A percentile compares a stretch with the other conserved stretches of the same genome.
Conservation (phyloP, 139 green algal genomes). For the Protoeuglena noctilucae region DNA sequence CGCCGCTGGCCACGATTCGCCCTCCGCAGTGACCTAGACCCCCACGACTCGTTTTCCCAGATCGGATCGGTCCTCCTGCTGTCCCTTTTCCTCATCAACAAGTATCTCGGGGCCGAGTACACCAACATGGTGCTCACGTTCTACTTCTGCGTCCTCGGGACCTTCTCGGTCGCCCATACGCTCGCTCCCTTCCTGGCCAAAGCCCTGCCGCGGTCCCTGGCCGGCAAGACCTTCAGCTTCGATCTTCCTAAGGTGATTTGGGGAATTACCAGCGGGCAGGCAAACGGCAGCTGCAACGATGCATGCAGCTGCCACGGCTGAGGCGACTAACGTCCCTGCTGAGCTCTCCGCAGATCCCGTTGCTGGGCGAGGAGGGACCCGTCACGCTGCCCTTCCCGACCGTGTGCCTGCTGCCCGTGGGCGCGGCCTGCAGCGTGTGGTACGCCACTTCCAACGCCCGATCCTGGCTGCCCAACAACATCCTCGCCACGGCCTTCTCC, state of each 20-base stretch:
- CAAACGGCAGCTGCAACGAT: not conserved
- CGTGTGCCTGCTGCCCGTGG: too few species aligned
- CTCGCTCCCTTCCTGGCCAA: too few species aligned
- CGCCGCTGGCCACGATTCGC: too few species aligned
- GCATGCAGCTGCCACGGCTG: not conserved
- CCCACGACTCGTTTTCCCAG: constrained; percentile 75
- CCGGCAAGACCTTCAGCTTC: constrained; percentile 13
- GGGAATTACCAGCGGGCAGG: constrained; percentile 2
- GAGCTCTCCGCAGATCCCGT: not conserved
- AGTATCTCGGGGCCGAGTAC: constrained; percentile 77
- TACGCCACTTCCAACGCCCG: too few species aligned
- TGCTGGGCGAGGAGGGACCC: too few species aligned
- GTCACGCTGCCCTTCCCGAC: too few species aligned
- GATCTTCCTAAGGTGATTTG: constrained; percentile 30
- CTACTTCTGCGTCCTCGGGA: constrained; percentile 86
- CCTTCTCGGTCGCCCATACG: constrained; percentile 59
- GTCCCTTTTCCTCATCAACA: constrained; percentile 85
- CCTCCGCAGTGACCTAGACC: too few species aligned
- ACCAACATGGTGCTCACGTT: constrained; percentile 52
- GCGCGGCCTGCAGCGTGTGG: too few species aligned
- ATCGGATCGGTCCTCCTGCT: constrained; percentile 87
- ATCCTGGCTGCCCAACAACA: constrained; percentile 93
- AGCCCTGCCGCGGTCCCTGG: not conserved
- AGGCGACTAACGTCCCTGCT: not conserved
- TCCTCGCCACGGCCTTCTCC: constrained; percentile 77